Conservation (phyloP, 2,329 filamentous ascomycete species). For the Sclerotinia minor region DNA sequence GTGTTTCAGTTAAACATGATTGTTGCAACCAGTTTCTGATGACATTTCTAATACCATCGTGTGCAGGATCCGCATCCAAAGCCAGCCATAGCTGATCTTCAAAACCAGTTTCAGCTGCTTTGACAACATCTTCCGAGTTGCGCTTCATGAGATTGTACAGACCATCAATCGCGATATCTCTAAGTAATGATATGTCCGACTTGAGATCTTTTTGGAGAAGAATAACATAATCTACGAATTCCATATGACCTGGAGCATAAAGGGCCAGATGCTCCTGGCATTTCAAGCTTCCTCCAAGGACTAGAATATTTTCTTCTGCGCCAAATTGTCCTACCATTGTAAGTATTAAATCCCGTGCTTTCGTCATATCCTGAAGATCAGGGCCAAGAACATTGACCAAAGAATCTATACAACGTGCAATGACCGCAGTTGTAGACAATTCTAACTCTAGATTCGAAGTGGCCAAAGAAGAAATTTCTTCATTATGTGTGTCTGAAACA, state of each 20-base stretch:
- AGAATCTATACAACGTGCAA: constrained; percentile 89
- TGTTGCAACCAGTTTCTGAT: constrained; percentile 92
- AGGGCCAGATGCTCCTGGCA: constrained; percentile 90
- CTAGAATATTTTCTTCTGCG: constrained; percentile 66
- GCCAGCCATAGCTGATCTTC: constrained; percentile 92
- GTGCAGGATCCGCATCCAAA: constrained; percentile 73
- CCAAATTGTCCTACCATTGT: constrained; percentile 83
- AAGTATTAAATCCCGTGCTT: constrained; percentile 88
- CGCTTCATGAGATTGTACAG: constrained; percentile 95
- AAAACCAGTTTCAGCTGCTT: constrained; percentile 72
- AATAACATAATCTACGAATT: constrained; percentile 80
- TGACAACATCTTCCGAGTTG: constrained; percentile 78
- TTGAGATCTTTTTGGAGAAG: constrained; percentile 76
- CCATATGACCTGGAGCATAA: constrained; percentile 85
- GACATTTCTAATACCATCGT: constrained; percentile 81
- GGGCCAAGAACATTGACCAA: constrained; percentile 94
- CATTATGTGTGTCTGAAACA: constrained; percentile 85
- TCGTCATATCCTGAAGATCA: constrained; percentile 88
- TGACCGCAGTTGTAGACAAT: constrained; percentile 75
- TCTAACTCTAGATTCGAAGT: constrained; percentile 91
- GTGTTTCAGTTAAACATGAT: constrained; percentile 77
- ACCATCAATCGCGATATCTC: constrained; percentile 81
- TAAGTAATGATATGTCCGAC: constrained; percentile 66
- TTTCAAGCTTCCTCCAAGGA: constrained; percentile 74
- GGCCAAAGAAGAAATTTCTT: constrained; percentile 74